Percentiles rank a stretch among this genome's conserved stretches.
Evolutionary conservation across 768 basidiomycete genomes (phyloP).

Genomic region (Trametes cubensis): DNA sequence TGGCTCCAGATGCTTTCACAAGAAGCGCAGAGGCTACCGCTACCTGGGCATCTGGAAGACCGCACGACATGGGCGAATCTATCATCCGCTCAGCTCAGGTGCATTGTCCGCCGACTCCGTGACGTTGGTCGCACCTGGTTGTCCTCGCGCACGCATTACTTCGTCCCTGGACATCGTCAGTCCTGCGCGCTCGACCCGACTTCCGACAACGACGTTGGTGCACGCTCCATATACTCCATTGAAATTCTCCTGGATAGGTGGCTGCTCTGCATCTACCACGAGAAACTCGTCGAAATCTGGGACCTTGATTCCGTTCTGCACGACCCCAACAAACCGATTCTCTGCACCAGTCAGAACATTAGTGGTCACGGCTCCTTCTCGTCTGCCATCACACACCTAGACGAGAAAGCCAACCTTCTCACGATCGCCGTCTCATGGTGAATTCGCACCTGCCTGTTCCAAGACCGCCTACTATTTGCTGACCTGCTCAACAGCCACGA

Average conservation of each 20-base stretch:
- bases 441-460: conserved; percentile 22
- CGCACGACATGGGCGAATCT: conserved; percentile 1
- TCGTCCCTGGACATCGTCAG: conserved; percentile 10
- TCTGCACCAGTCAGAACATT: conserved; percentile 15
- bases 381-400: conserved; percentile 23
- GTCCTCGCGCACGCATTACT: conserved; percentile 13
- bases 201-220: conserved; percentile 16
- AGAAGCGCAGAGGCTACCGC: conserved; percentile 13
- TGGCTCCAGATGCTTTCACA: conserved; percentile 27
- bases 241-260: conserved; percentile 49
- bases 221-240: conserved; percentile 38
- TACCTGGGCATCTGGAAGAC: conserved; percentile 20
- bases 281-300: conserved; percentile 47
- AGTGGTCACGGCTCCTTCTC: conserved; percentile 21
- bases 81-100: conserved; percentile 10
- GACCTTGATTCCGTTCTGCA: conserved; percentile 32
- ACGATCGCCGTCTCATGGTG: conserved; percentile 31
- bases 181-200: conserved; percentile 10
- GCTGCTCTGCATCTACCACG: conserved; percentile 48
- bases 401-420: conserved; percentile 16
- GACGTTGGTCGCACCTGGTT: conserved; percentile 24
- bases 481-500: conserved; percentile 17
- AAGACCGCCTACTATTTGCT: not conserved
- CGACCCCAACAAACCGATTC: conserved; percentile 5
- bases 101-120: conserved; percentile 6